phyloP scores from a whole-genome alignment of 1,139 yeast species.

The Ogataea hybrid region DNA sequence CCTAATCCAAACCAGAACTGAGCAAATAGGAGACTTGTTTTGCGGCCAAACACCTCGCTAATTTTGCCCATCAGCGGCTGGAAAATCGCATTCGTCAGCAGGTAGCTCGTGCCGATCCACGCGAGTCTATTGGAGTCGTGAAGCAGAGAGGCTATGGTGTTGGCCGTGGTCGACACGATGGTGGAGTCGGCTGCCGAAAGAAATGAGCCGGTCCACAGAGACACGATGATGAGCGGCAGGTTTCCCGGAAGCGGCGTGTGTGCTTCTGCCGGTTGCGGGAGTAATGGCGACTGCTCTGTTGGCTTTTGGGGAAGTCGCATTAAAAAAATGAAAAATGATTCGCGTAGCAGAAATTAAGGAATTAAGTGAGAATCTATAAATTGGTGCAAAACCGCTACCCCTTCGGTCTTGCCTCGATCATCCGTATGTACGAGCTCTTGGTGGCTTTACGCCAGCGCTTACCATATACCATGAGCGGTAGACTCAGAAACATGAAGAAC shows the following conservation, averaged over 20 bases:
- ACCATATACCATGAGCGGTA: constrained; percentile 38
- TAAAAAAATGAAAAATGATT: neutral
- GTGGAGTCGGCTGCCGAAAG: too few relatives aligned
- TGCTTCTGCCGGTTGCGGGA: neutral
- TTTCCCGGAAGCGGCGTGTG: constrained; percentile 24
- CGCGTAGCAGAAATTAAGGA: neutral
- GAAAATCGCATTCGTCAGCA: too few relatives aligned
- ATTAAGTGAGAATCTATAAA: neutral
- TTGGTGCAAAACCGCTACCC: neutral
- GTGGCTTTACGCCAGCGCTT: constrained; percentile 39
- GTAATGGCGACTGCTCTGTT: constrained; percentile 2
- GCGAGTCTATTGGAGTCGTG: too few relatives aligned
- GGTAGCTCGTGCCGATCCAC: too few relatives aligned
- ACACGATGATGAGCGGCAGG: constrained; percentile 24
- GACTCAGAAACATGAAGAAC: constrained; percentile 32
- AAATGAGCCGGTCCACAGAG: constrained; percentile 37
- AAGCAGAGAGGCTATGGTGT: too few relatives aligned
- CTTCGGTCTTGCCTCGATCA: constrained; percentile 27
- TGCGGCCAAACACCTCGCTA: too few relatives aligned
- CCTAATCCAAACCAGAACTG: too few relatives aligned
- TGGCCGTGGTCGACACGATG: too few relatives aligned
- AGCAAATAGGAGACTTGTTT: too few relatives aligned
- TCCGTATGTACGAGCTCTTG: constrained; percentile 22
- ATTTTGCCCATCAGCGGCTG: too few relatives aligned
- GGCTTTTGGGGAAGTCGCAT: neutral